phyloP scores from a whole-genome alignment of 1,139 yeast species.

The Kodamaea derodonti region DNA sequence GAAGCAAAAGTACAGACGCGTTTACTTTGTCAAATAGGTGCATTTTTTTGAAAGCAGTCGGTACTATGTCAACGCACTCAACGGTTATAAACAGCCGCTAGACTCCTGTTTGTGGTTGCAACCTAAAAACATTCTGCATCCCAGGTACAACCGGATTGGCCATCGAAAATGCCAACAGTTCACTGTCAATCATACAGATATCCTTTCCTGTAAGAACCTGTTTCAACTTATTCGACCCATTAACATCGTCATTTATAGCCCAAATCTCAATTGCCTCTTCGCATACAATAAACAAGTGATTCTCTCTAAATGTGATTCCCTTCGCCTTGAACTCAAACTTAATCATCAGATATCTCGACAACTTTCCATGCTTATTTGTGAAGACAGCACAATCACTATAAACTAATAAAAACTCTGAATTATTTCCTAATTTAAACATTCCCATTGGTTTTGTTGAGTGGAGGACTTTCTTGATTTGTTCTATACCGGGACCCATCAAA shows the following conservation, averaged over 20 bases:
- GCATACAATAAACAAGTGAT: constrained; percentile 59
- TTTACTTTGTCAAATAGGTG: no score
- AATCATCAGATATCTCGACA: constrained; percentile 54
- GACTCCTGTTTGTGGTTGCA: no score
- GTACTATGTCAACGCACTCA: no score
- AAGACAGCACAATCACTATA: constrained; percentile 74
- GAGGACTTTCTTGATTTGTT: constrained; percentile 29
- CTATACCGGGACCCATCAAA: constrained; percentile 19
- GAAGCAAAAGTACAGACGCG: no score
- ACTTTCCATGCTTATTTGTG: constrained; percentile 61
- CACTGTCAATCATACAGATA: constrained; percentile 42
- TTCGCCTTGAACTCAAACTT: constrained; percentile 63
- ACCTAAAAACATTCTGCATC: constrained; percentile 51
- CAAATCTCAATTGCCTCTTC: constrained; percentile 72
- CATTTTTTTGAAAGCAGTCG: no score
- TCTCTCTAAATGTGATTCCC: constrained; percentile 51
- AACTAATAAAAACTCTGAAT: constrained; percentile 52
- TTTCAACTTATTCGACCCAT: constrained; percentile 50
- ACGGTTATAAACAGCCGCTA: no score
- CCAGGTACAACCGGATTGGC: constrained; percentile 71
- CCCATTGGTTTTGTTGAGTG: constrained; percentile 53
- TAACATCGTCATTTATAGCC: constrained; percentile 51
- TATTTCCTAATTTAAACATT: constrained; percentile 55
- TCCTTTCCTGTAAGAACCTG: constrained; percentile 77
- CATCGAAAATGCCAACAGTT: constrained; percentile 49